Evolutionary conservation across 148 eudicot species (phyloP), one percentile per base, ranked within the genome.

Genomic region (Rhododendron mucronatum): DNA sequence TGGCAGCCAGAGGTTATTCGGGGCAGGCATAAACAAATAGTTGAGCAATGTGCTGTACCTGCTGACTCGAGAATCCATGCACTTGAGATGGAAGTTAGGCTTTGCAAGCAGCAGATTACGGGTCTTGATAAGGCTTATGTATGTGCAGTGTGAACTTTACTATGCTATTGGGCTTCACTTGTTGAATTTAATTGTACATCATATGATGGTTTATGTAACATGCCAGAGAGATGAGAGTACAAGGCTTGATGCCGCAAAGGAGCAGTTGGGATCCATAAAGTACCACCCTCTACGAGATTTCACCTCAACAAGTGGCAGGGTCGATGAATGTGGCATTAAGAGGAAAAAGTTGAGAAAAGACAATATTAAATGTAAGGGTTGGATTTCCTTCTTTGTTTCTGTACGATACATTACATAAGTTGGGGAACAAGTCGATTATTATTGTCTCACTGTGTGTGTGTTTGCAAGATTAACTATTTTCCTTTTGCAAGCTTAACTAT

Each of bases 1-100:
- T 96, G 99, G 99, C 99, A 96, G 86, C 99, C 99, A 0, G 96
- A 95, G 84, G 84, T 95, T 61, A 23, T 96, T 35, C 92, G 92
- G 8, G 91, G 94, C 76, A 91, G 91, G 86, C 99, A 96, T 87
- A 95, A 92, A 87, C 92, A 93, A 85, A 89, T 95, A 71, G 92
- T 96, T 83, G 95, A 95, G 91, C 98, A 96, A 85, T 93, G 91
- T 88, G 82, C 90, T 87, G 95, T 96, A 69, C 93, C 97, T 86
- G 94, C 93, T 82, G 93, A 91, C 37, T 81, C 91, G 80, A 90
- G 99, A 35, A 92, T 93, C 39, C 91, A 90, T 89, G 92, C 92
- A 23, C 93, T 95, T 50, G 94, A 94, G 91, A 95, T 93, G 97
- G 99, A 96, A 86, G 50, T 95, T 84, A 95, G 89, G 91, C 97